Evolutionary conservation across 2,329 filamentous ascomycete species (phyloP), one percentile per base, ranked within the genome.

Genomic region (Fusarium luffae): DNA sequence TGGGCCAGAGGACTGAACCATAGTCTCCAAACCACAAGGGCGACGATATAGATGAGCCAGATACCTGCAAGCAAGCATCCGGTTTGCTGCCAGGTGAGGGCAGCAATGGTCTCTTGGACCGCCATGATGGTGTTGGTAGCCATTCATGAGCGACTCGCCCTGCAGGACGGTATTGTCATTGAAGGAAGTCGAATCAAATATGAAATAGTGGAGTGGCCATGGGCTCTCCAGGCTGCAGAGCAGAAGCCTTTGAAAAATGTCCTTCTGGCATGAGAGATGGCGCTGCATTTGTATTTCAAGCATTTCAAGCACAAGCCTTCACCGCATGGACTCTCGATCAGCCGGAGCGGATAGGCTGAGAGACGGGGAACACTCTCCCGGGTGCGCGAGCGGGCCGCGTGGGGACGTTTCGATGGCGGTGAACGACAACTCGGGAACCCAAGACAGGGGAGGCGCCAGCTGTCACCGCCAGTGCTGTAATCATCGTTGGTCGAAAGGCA

Each of bases 1-100:
- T 77, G 74, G 48, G 79, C 75, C 40, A 82, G 74, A 13, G 81
- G 79, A 58, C 80, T 81, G 55, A 82, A 72, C 70, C 75, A 80
- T 25, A 82, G 66, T 51, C 80, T 72, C 54, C 73, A 72, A 55
- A 79, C 66, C 13, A 75, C 73, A 32, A 80, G 63, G 55, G 66
- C 63, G 25, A 73, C 60, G 42, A 74, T 63, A 48, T 79, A 80
- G 58, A 76, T 56, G 43, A 78, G 49, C 75, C 77, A 78, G 57
- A 75, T 16, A 14, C 63, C 72, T 14, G 70, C 49, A 28, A 74
- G 59, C 30, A 77, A 63, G 58, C 66, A 75, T 44, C 52, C 54
- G 21, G 74, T 64, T 54, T 77, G 74, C 52, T 71, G 59, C 75
- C 74, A 76, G 25, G 66, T 67, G 23, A 75, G 68, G 60, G 54